Evolutionary conservation across 257 asterid species (phyloP), one percentile per base, ranked within the genome.

Genomic region (Datura wrightii): DNA sequence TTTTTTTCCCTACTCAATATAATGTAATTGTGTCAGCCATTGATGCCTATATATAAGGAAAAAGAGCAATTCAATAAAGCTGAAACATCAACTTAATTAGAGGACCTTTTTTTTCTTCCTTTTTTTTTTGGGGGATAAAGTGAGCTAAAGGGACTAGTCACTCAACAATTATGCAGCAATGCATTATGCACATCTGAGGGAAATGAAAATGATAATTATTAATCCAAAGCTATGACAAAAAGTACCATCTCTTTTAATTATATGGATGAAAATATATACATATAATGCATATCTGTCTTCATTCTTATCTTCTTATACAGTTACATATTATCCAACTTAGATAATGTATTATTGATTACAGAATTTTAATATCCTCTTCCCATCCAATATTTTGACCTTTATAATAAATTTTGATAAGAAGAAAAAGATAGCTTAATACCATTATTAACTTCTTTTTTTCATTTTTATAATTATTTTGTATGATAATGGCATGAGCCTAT

Each of bases 271-370:
- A 41, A 69, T 15, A 16, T 39, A 7, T 16, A n/a, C n/a, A 16
- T 56, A 7, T 44, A n/a, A 7, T 10, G 10, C 5, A 41, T 8
- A 13, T n/a, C 14, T 52, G 1, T 34, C 16, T 14, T 52, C 63
- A 53, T 52, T 16, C 82, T 52, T 34, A 78, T 78, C 82, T 78
- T 52, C 63, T 4, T 78, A 78, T 31, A 78, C 46, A 46, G 81
- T 74, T n/a, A n/a, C 2, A 2, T 78, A 52, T 52, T 76, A 52
- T 78, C 82, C 82, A 78, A 78, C 48, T 52, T 78, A 78, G 82
- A 78, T 78, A 52, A 34, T 52, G 63, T 34, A 78, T 76, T 48
- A 78, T 53, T 63, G 60, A 78, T 24, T 50, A 76, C 2, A 46
- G 34, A 13, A 50, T 76, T 46, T 31, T 76, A 50, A 76, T 50